Evolutionary conservation across 805 yeast genomes (phyloP).

Genomic region (Priceomyces medius): DNA sequence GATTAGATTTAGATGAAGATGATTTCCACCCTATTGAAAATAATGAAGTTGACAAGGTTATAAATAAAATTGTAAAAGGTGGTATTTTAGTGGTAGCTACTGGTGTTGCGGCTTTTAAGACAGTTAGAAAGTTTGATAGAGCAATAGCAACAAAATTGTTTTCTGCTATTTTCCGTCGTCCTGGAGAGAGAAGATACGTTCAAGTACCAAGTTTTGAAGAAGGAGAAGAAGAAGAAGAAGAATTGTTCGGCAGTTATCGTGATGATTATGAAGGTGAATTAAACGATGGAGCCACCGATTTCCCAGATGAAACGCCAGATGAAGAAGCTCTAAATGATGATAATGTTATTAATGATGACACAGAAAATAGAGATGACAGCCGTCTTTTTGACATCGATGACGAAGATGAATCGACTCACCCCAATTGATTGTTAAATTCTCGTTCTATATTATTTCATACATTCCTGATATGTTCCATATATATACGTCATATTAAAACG

Average conservation of each 20-base stretch:
- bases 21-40: constrained; percentile 60
- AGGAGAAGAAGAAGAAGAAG: constrained; percentile 41
- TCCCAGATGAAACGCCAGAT: constrained; percentile 17
- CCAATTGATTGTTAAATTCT: background rate
- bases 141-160: constrained; percentile 31
- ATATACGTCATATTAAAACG: background rate
- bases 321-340: constrained; percentile 12
- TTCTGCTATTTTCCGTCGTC: constrained; percentile 32
- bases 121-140: constrained; percentile 33
- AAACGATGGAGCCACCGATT: constrained; percentile 26
- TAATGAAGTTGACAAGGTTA: constrained; percentile 56
- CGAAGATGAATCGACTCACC: constrained; percentile 4
- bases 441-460: background rate
- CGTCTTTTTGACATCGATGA: constrained; percentile 34
- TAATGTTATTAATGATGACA: constrained; percentile 13
- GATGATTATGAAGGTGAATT: constrained; percentile 41
- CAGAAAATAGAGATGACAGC: background rate
- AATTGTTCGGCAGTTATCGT: constrained; percentile 40
- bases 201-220: constrained; percentile 39
- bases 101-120: constrained; percentile 31
- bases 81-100: constrained; percentile 52
- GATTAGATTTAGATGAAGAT: constrained; percentile 71
- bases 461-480: constrained; percentile 11
- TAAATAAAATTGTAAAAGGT: constrained; percentile 57
- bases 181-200: constrained; percentile 41